Conservation (phyloP, 1,284 basidiomycete species). For the Grifola frondosa region DNA sequence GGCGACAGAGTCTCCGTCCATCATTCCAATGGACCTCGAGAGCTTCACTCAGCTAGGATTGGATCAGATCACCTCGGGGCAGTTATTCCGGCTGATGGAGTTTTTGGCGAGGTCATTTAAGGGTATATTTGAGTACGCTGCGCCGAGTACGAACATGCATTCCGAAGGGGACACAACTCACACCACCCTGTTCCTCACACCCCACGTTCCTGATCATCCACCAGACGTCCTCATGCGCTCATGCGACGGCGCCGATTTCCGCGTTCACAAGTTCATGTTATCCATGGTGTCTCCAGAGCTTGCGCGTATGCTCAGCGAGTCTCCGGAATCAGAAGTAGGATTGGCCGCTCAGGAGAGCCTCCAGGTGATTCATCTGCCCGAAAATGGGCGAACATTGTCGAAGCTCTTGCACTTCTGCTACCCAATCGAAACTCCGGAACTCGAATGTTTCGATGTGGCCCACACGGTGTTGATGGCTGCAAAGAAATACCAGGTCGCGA, state of each 20-base stretch:
- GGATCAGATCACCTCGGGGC: conserved; percentile 3
- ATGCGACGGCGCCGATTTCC: conserved; percentile 13
- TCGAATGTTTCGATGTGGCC: conserved; percentile 10
- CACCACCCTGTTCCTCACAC: not conserved
- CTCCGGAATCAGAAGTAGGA: not conserved
- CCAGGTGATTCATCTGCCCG: not conserved
- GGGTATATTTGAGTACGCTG: not conserved
- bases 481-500: conserved; percentile 22
- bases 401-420: conserved; percentile 15
- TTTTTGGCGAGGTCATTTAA: too few relatives aligned
- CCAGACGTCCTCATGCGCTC: conserved; percentile 32
- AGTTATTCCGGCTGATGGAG: conserved; percentile 12
- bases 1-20: too few relatives aligned
- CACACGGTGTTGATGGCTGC: conserved; percentile 12
- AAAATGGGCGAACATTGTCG: conserved; percentile 5
- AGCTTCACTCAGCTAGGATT: too few relatives aligned
- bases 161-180: not conserved
- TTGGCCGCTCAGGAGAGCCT: not conserved
- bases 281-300: conserved; percentile 2
- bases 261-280: not conserved
- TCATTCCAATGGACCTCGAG: too few relatives aligned
- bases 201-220: conserved; percentile 27
- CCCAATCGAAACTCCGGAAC: conserved; percentile 8
- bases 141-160: not conserved
- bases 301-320: not conserved